A percentile compares a stretch with the other conserved stretches of the same genome.
Evolutionary conservation across 208 protist species (phyloP).

Genomic region (Crithidia thermophila): DNA sequence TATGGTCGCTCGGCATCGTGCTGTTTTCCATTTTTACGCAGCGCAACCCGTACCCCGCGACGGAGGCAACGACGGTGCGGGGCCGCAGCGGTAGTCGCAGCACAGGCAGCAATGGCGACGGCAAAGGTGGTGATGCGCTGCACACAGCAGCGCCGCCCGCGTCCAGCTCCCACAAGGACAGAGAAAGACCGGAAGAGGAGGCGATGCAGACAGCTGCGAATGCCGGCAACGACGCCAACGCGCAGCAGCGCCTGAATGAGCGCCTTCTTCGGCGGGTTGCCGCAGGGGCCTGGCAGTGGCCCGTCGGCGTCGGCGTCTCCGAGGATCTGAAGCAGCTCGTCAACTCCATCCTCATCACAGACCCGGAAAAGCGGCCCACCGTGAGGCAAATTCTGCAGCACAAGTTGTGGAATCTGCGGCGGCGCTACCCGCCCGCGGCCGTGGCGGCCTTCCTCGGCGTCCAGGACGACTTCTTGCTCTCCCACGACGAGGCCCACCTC

Average conservation of each 20-base stretch:
- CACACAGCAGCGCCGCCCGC: background rate
- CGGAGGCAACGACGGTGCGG: slow-evolving; percentile 8
- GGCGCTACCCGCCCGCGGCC: slow-evolving; percentile 66
- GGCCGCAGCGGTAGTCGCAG: background rate
- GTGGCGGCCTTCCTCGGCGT: slow-evolving; percentile 83
- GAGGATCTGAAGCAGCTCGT: slow-evolving; percentile 68
- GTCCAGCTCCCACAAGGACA: background rate
- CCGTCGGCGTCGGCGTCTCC: slow-evolving; percentile 56
- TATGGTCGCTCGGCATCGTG: slow-evolving; percentile 91
- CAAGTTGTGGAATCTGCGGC: slow-evolving; percentile 72
- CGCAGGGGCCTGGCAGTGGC: slow-evolving; percentile 81
- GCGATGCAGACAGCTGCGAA: background rate
- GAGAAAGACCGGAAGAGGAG: background rate
- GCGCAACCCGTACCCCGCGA: slow-evolving; percentile 73
- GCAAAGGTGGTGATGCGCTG: background rate
- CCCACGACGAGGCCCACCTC: slow-evolving; percentile 77
- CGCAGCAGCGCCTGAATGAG: slow-evolving; percentile 54
- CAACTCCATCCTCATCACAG: slow-evolving; percentile 59
- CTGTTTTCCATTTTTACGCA: slow-evolving; percentile 91
- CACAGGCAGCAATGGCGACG: background rate
- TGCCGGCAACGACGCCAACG: background rate
- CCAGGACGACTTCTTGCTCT: slow-evolving; percentile 81
- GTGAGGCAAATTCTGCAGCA: slow-evolving; percentile 61
- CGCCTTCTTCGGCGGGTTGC: slow-evolving; percentile 73
- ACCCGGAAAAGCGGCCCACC: slow-evolving; percentile 63